These are phyloP conservation scores for Phytopythium oedochilum DNA, from an alignment of 352 stramenopile genomes.

Conservation along the genomic window DNA sequence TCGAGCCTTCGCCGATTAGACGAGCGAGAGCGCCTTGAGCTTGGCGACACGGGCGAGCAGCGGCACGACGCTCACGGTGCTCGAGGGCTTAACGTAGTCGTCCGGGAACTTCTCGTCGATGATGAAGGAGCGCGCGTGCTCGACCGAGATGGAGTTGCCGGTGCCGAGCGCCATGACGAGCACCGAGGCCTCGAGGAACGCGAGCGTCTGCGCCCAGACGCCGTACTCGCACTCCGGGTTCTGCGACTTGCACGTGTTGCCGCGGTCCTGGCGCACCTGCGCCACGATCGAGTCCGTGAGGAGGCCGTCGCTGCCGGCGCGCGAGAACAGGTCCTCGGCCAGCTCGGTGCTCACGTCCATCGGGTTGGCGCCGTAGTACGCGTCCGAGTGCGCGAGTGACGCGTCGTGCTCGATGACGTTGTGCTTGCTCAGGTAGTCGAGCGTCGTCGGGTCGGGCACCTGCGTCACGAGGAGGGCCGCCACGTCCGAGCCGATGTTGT, in stretches of 20 bases:
- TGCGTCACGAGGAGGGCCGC: constrained; percentile 16
- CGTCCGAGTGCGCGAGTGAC: constrained; percentile 35
- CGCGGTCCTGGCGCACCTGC: constrained; percentile 15
- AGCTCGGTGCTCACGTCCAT: constrained; percentile 18
- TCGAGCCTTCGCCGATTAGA: too few species aligned
- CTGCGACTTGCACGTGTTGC: constrained; percentile 23
- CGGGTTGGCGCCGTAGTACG: constrained; percentile 26
- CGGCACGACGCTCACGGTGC: constrained; percentile 10
- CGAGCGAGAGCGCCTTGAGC: constrained; percentile 19
- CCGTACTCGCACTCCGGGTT: constrained; percentile 24
- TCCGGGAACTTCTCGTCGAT: constrained; percentile 26
- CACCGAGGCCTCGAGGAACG: constrained; percentile 19
- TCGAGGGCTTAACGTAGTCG: constrained; percentile 12
- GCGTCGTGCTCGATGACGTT: constrained; percentile 44
- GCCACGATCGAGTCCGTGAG: constrained; percentile 20
- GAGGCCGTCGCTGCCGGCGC: constrained; percentile 14
- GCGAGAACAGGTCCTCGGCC: constrained; percentile 19
- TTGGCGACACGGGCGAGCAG: constrained; percentile 13
- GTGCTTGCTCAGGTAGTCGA: constrained; percentile 37
- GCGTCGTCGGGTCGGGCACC: constrained; percentile 18
- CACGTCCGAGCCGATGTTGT: constrained; percentile 22
- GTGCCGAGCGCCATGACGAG: constrained; percentile 16
- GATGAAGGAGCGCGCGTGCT: constrained; percentile 24
- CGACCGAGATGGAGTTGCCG: constrained; percentile 18
- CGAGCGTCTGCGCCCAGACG: constrained; percentile 11